Conservation (phyloP, 805 yeast species). For the Sungouiozyma ichnusensis region DNA sequence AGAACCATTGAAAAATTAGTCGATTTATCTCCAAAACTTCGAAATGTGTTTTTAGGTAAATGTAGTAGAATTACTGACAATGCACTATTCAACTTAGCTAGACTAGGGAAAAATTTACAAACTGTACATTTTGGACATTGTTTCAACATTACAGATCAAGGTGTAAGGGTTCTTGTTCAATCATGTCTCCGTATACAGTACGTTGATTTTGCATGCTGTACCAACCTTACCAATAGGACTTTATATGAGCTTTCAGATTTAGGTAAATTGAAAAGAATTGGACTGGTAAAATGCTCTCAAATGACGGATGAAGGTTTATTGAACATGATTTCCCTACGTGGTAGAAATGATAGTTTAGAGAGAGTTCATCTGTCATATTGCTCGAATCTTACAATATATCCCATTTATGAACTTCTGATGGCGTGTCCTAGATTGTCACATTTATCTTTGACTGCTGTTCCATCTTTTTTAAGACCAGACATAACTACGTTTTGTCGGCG, state of each 20-base stretch:
- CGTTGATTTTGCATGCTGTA: constrained; percentile 91
- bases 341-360: constrained; percentile 73
- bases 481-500: constrained; percentile 79
- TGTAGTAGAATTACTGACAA: constrained; percentile 81
- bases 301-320: constrained; percentile 78
- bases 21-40: constrained; percentile 66
- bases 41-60: constrained; percentile 83
- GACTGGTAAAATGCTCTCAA: constrained; percentile 81
- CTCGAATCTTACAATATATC: constrained; percentile 64
- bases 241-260: constrained; percentile 65
- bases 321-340: constrained; percentile 56
- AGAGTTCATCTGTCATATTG: constrained; percentile 91
- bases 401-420: constrained; percentile 63
- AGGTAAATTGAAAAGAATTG: constrained; percentile 79
- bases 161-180: constrained; percentile 64
- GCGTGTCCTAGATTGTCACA: constrained; percentile 84
- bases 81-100: constrained; percentile 59
- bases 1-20: constrained; percentile 64
- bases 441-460: constrained; percentile 82
- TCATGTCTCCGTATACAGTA: constrained; percentile 80
- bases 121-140: constrained; percentile 94
- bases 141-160: constrained; percentile 77
- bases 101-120: constrained; percentile 69
- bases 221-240: constrained; percentile 76
- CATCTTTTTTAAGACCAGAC: constrained; percentile 79